A percentile compares a stretch with the other conserved stretches of the same genome.
Evolutionary conservation across 2,329 filamentous ascomycete species (phyloP).

Genomic region (Fusarium sp.): DNA sequence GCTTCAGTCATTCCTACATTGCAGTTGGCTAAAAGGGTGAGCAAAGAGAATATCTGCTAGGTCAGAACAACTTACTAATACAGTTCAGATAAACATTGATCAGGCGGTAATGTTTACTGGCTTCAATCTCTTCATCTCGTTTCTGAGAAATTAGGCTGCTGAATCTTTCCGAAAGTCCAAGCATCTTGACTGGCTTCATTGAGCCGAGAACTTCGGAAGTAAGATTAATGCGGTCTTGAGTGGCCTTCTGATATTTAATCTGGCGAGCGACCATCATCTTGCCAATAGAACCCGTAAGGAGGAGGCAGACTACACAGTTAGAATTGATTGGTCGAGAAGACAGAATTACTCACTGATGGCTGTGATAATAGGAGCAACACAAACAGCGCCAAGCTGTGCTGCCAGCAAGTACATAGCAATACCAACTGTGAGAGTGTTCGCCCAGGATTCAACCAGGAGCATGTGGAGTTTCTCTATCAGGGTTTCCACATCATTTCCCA

Average conservation of each 20-base stretch:
- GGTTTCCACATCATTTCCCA: constrained; percentile 48
- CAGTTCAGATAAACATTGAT: constrained; percentile 42
- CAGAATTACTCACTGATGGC: constrained; percentile 41
- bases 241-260: constrained; percentile 46
- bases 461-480: constrained; percentile 41
- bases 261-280: constrained; percentile 43
- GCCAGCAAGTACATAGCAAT: constrained; percentile 46
- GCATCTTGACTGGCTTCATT: constrained; percentile 49
- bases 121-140: constrained; percentile 39
- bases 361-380: constrained; percentile 45
- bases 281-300: constrained; percentile 35
- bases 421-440: constrained; percentile 44
- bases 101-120: constrained; percentile 39
- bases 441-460: constrained; percentile 46
- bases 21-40: constrained; percentile 36
- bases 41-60: not conserved
- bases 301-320: constrained; percentile 33
- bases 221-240: constrained; percentile 47
- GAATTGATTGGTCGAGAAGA: accelerated
- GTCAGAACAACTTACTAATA: constrained; percentile 34
- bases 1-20: constrained; percentile 42
- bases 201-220: constrained; percentile 46
- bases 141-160: constrained; percentile 36
- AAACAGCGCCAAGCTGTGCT: constrained; percentile 47
- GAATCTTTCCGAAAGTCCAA: constrained; percentile 44